phyloP scores from a whole-genome alignment of 2,329 filamentous ascomycete genomes.

The Fusarium anthophilum region DNA sequence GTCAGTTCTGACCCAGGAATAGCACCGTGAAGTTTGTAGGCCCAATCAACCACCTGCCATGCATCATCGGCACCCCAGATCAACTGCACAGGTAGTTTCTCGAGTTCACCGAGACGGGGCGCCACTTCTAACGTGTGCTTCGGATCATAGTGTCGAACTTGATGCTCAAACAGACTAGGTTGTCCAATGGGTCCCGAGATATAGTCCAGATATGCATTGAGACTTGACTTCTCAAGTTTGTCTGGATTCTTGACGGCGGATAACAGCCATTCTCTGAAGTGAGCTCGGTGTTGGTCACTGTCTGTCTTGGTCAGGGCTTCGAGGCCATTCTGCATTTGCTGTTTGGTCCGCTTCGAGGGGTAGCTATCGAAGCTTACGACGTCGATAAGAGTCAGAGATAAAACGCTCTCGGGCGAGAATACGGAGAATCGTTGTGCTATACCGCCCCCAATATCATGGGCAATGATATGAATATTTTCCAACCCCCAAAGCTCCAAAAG shows the following conservation, averaged over 20 bases:
- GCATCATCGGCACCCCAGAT: slow-evolving; percentile 47
- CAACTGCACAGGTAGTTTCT: slow-evolving; percentile 40
- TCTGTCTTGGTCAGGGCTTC: slow-evolving; percentile 39
- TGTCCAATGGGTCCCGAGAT: slow-evolving; percentile 48
- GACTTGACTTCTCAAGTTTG: slow-evolving; percentile 30
- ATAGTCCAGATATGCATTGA: slow-evolving; percentile 43
- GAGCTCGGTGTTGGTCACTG: slow-evolving; percentile 33
- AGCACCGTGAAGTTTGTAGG: slow-evolving; percentile 41
- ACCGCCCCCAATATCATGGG: slow-evolving; percentile 47
- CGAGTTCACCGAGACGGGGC: slow-evolving; percentile 35
- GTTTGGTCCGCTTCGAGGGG: slow-evolving; percentile 44
- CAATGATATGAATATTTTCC: slow-evolving; percentile 38
- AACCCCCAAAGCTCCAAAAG: slow-evolving; percentile 43
- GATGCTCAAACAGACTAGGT: slow-evolving; percentile 47
- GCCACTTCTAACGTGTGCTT: slow-evolving; percentile 48
- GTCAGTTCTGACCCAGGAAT: slow-evolving; percentile 44
- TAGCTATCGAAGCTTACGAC: slow-evolving; percentile 48
- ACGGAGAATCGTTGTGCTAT: slow-evolving; percentile 44
- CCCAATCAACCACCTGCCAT: slow-evolving; percentile 47
- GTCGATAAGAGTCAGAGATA: slow-evolving; percentile 45
- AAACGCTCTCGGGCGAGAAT: slow-evolving; percentile 32
- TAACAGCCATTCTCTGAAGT: slow-evolving; percentile 44
- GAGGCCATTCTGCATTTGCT: slow-evolving; percentile 45
- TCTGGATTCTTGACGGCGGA: slow-evolving; percentile 32
- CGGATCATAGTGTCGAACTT: slow-evolving; percentile 46